Percentiles rank a stretch among this genome's conserved stretches.
Conservation (phyloP, 176 grass and related monocot species). For the Pharus latifolius region DNA sequence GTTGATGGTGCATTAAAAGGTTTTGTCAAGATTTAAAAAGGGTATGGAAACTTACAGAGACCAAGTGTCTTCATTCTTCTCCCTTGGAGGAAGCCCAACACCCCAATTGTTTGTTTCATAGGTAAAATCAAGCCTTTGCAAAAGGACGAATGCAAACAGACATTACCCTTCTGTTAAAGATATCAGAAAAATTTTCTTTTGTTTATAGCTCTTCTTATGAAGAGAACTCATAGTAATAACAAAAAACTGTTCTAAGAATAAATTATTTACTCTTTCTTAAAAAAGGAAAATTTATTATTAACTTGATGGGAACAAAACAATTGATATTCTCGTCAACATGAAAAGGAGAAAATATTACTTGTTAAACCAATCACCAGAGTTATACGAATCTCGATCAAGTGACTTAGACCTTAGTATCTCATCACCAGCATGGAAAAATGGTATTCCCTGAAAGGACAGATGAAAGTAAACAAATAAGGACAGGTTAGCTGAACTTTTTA, state of each 20-base stretch:
- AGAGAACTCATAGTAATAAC: not conserved
- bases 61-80: slow-evolving; percentile 88
- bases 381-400: slow-evolving; percentile 90
- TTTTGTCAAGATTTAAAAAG: not conserved
- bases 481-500: not conserved
- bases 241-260: not conserved
- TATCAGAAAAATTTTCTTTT: not conserved
- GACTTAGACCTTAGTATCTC: slow-evolving; percentile 91
- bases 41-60: slow-evolving; percentile 42
- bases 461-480: not conserved
- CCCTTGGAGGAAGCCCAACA: slow-evolving; percentile 80
- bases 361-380: slow-evolving; percentile 98
- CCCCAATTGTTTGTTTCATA: slow-evolving; percentile 96
- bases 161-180: not conserved
- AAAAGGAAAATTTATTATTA: not conserved
- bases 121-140: slow-evolving; percentile 76
- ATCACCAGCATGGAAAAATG: slow-evolving; percentile 95
- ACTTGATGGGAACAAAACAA: not conserved
- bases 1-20: not conserved
- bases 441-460: slow-evolving; percentile 63
- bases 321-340: not conserved
- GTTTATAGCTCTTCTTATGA: not conserved
- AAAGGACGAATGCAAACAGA: slow-evolving; percentile 16
- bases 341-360: slow-evolving; percentile 37
- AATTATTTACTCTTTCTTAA: not conserved